Conservation (phyloP, 768 basidiomycete species). For the Suillus brevipes region DNA sequence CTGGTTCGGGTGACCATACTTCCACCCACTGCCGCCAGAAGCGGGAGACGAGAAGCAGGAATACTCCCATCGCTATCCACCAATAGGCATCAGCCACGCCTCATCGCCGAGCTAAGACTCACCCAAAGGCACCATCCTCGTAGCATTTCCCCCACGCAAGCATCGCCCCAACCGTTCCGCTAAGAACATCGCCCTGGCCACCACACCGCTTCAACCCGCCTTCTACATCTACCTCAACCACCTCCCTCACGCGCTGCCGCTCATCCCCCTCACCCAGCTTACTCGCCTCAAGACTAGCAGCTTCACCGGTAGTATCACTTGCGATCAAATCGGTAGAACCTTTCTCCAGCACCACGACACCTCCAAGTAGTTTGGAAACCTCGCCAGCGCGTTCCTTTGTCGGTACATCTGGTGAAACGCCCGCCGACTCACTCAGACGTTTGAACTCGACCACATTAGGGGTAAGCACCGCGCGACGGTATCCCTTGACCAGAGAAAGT, state of each 20-base stretch:
- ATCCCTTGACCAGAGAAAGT: slow-evolving; percentile 73
- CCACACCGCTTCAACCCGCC: slow-evolving; percentile 94
- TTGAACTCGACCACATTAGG: slow-evolving; percentile 95
- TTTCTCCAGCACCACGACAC: slow-evolving; percentile 90
- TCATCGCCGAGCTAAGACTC: slow-evolving; percentile 20
- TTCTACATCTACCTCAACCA: slow-evolving; percentile 61
- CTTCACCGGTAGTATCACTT: slow-evolving; percentile 63
- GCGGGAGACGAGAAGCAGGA: slow-evolving; percentile 66
- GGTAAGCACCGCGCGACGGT: slow-evolving; percentile 84
- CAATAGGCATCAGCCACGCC: slow-evolving; percentile 5
- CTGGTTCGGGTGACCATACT: slow-evolving; percentile 87
- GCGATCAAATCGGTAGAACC: slow-evolving; percentile 82
- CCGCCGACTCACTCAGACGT: slow-evolving; percentile 74
- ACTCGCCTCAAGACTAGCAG: slow-evolving; percentile 46
- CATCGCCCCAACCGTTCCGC: slow-evolving; percentile 84
- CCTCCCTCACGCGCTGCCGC: slow-evolving; percentile 55
- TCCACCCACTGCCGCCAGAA: slow-evolving; percentile 83
- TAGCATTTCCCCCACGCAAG: slow-evolving; percentile 96
- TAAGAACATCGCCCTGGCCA: slow-evolving; percentile 94
- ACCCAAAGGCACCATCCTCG: slow-evolving; percentile 84
- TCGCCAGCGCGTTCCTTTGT: slow-evolving; percentile 58
- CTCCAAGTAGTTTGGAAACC: slow-evolving; percentile 76
- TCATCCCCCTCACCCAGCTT: slow-evolving; percentile 44
- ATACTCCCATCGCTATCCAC: slow-evolving; percentile 50
- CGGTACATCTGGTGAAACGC: slow-evolving; percentile 55